phyloP scores from a whole-genome alignment of 352 stramenopile species.

The Phytophthora pistaciae region DNA sequence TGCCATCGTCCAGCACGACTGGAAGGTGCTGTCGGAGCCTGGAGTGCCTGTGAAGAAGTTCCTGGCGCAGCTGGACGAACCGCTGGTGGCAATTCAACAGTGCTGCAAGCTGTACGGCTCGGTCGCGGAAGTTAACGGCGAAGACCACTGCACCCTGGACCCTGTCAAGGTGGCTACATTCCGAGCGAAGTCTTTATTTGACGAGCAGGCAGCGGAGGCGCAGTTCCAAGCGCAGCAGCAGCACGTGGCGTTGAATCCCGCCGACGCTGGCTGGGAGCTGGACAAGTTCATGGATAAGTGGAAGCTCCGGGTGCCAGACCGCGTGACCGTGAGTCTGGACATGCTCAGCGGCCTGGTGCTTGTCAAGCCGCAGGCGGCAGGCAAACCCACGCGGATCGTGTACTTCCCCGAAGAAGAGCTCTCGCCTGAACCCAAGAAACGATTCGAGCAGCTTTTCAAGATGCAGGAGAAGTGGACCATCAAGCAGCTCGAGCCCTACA shows the following conservation, averaged over 20 bases:
- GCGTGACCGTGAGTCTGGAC: constrained; percentile 61
- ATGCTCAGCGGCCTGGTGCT: constrained; percentile 79
- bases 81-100: constrained; percentile 68
- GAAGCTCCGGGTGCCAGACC: constrained; percentile 77
- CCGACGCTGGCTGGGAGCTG: constrained; percentile 56
- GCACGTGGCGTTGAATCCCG: constrained; percentile 30
- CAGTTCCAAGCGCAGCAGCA: constrained; percentile 48
- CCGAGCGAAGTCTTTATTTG: constrained; percentile 75
- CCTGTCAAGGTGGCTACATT: constrained; percentile 76
- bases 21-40: constrained; percentile 52
- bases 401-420: constrained; percentile 78
- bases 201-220: constrained; percentile 58
- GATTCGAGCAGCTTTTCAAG: constrained; percentile 82
- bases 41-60: constrained; percentile 59
- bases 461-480: constrained; percentile 89
- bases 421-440: constrained; percentile 75
- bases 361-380: constrained; percentile 46
- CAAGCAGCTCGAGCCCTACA: constrained; percentile 81
- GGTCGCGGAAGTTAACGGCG: constrained; percentile 18
- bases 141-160: constrained; percentile 62
- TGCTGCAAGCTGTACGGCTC: constrained; percentile 76
- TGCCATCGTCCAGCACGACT: constrained; percentile 75
- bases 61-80: constrained; percentile 43
- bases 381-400: constrained; percentile 55
- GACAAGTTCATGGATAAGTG: constrained; percentile 87